phyloP scores from a whole-genome alignment of 2,329 filamentous ascomycete genomes.

The Aspergillus felis region DNA sequence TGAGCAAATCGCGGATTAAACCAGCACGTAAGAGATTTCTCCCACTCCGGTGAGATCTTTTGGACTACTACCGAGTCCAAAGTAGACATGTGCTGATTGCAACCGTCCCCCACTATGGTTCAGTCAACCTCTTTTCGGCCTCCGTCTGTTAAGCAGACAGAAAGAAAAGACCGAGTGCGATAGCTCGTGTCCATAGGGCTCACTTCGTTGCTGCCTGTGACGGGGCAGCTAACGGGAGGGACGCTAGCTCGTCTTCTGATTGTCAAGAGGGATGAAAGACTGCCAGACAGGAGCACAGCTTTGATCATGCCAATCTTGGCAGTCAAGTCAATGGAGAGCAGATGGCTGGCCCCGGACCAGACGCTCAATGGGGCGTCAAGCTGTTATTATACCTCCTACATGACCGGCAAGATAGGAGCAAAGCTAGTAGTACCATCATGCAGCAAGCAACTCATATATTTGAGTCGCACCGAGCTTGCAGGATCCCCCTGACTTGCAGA shows the following conservation, averaged over 20 bases:
- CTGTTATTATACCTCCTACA: not conserved
- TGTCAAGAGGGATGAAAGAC: not conserved
- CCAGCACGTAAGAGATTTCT: not conserved
- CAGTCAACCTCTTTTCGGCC: too few relatives aligned
- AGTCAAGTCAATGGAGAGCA: too few relatives aligned
- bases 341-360: too few relatives aligned
- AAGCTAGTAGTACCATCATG: not conserved
- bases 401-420: not conserved
- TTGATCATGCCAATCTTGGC: too few relatives aligned
- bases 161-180: too few relatives aligned
- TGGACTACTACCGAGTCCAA: not conserved
- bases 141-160: not conserved
- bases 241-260: not conserved
- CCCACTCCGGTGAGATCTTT: not conserved
- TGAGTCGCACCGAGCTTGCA: not conserved
- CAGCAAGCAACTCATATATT: not conserved
- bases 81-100: not conserved
- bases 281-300: too few relatives aligned
- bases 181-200: not conserved
- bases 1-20: not conserved
- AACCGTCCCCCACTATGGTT: not conserved
- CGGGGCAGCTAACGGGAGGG: not conserved
- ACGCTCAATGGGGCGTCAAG: not conserved
- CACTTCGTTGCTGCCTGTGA: not conserved
- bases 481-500: not conserved